These are phyloP conservation scores for Myxozyma lipomycoides DNA, from an alignment of 805 yeast species.

Conservation along the genomic window DNA sequence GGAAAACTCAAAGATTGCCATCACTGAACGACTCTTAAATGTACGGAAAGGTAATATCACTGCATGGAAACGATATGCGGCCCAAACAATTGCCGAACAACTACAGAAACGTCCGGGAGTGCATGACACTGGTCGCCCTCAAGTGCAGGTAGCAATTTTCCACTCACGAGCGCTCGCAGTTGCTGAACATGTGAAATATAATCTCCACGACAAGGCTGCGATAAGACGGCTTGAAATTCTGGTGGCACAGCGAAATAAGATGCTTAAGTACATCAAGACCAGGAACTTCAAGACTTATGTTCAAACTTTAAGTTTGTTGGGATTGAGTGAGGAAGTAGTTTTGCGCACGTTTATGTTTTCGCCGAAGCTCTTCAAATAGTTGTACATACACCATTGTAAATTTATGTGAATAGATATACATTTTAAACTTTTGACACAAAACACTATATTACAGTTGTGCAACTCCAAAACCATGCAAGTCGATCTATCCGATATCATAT, in stretches of 20 bases:
- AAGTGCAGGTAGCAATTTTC: constrained; percentile 89
- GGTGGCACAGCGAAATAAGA: constrained; percentile 84
- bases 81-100: constrained; percentile 66
- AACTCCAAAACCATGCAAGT: neutral
- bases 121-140: constrained; percentile 72
- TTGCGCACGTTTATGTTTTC: constrained; percentile 57
- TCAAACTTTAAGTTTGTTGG: constrained; percentile 81
- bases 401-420: constrained; percentile 58
- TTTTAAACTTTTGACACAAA: neutral
- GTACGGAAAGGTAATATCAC: constrained; percentile 63
- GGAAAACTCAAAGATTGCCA: constrained; percentile 60
- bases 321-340: constrained; percentile 75
- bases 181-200: constrained; percentile 65
- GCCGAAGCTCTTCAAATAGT: constrained; percentile 6
- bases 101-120: constrained; percentile 72
- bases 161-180: constrained; percentile 76
- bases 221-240: constrained; percentile 70
- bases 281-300: constrained; percentile 77
- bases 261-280: constrained; percentile 75
- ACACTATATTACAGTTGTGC: neutral
- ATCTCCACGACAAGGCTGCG: constrained; percentile 68
- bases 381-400: constrained; percentile 31
- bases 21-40: constrained; percentile 65
- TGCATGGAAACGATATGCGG: constrained; percentile 57
- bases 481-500: neutral